Conservation (phyloP, 306 rosid species). For the Trifolium fragiferum region DNA sequence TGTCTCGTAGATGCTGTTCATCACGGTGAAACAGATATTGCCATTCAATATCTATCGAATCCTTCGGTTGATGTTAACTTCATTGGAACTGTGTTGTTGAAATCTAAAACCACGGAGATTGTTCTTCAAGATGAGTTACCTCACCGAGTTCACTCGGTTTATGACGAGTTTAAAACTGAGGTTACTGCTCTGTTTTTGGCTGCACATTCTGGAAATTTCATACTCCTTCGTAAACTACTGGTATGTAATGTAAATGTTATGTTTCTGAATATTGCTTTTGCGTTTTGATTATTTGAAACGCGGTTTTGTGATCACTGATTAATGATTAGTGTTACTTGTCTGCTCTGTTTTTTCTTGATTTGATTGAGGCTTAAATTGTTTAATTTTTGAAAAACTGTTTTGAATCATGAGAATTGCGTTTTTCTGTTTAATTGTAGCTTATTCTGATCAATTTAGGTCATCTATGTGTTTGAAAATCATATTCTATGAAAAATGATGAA, state of each 20-base stretch:
- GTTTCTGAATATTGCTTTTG: neutral
- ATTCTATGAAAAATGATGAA: neutral
- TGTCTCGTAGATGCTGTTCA: constrained; percentile 61
- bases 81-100: constrained; percentile 63
- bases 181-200: constrained; percentile 71
- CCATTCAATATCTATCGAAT: constrained; percentile 41
- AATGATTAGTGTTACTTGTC: neutral
- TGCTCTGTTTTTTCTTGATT: neutral
- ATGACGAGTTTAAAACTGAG: constrained; percentile 72
- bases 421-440: neutral
- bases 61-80: constrained; percentile 67
- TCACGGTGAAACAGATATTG: constrained; percentile 35
- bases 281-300: constrained; percentile 13
- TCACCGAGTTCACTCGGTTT: constrained; percentile 52
- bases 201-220: constrained; percentile 61
- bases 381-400: too few relatives aligned
- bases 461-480: neutral
- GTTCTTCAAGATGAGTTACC: constrained; percentile 55
- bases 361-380: neutral
- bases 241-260: constrained; percentile 57
- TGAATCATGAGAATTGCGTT: too few relatives aligned
- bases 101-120: constrained; percentile 61
- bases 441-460: neutral
- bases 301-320: neutral
- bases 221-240: constrained; percentile 56